Conservation (phyloP, 129 eudicot genomes). For the Pittosporum tobira region DNA sequence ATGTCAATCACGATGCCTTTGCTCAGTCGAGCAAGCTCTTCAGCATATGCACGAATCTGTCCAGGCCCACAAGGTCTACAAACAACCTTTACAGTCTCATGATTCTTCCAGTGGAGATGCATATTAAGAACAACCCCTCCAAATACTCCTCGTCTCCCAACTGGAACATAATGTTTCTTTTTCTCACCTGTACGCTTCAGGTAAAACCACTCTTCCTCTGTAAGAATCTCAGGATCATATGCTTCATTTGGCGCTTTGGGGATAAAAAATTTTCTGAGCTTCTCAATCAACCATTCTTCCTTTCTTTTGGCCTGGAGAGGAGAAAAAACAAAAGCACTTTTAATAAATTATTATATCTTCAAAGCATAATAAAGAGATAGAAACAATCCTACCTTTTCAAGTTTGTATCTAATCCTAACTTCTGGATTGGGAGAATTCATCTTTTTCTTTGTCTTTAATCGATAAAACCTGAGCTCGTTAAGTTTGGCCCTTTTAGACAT, state of each 20-base stretch:
- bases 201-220: conserved; percentile 90
- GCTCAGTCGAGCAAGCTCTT: conserved; percentile 84
- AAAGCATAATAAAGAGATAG: conserved; percentile 6
- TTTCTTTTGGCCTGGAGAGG: conserved; percentile 73
- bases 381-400: conserved; percentile 56
- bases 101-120: conserved; percentile 98
- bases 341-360: neutral
- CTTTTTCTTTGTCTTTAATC: conserved; percentile 90
- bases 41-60: conserved; percentile 72
- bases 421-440: conserved; percentile 93
- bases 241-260: conserved; percentile 60
- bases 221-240: conserved; percentile 80
- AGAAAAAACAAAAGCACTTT: conserved; percentile 8
- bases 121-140: conserved; percentile 97
- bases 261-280: conserved; percentile 66
- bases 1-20: conserved; percentile 81
- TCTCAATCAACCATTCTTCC: conserved; percentile 92
- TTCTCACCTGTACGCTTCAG: conserved; percentile 91
- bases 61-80: conserved; percentile 94
- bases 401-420: conserved; percentile 75
- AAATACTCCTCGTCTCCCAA: conserved; percentile 95
- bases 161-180: conserved; percentile 94
- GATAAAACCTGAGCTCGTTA: conserved; percentile 76
- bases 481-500: conserved; percentile 62
- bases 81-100: conserved; percentile 88